Conservation (phyloP, 768 basidiomycete genomes). For the Termitomyces sp. region DNA sequence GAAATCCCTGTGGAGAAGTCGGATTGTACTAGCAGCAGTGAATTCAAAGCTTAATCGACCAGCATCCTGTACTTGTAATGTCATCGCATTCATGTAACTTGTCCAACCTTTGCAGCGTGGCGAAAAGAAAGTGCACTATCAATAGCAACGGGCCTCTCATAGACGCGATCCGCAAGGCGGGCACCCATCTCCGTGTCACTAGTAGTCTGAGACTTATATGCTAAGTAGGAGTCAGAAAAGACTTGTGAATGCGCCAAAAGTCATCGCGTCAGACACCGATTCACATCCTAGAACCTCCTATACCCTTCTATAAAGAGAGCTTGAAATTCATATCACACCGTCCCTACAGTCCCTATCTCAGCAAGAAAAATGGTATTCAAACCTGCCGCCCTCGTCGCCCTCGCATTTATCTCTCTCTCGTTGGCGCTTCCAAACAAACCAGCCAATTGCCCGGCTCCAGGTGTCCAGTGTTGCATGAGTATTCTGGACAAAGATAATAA, state of each 20-base stretch:
- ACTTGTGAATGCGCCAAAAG: too few species aligned
- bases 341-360: neutral
- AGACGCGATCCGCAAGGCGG: neutral
- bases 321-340: neutral
- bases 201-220: neutral
- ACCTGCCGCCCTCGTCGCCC: neutral
- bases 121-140: neutral
- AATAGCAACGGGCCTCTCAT: too few species aligned
- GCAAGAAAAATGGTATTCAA: neutral
- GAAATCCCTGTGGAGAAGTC: neutral
- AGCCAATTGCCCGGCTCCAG: conserved; percentile 8
- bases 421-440: neutral
- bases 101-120: neutral
- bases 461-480: conserved; percentile 10
- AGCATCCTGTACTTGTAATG: conserved; percentile 1
- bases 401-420: neutral
- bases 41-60: neutral
- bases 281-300: conserved; percentile 1
- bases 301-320: neutral
- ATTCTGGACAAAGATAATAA: neutral
- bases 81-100: neutral
- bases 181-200: neutral
- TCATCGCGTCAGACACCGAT: neutral
- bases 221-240: neutral
- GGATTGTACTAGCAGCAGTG: neutral